Conservation (phyloP, 176 grass and related monocot species). For the Ensete ventricosum region DNA sequence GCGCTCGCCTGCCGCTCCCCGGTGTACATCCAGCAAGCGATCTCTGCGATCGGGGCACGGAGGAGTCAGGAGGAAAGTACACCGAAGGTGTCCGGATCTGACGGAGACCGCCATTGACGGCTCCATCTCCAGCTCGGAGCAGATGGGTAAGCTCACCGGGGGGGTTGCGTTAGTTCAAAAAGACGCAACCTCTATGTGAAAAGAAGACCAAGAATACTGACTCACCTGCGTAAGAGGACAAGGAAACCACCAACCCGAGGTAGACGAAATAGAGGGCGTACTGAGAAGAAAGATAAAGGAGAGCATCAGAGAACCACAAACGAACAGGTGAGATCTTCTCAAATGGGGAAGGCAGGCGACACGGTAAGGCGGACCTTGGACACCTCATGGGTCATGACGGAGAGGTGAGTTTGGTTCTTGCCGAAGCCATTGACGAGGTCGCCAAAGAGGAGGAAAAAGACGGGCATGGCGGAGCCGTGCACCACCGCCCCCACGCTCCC, state of each 20-base stretch:
- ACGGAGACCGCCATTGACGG: conserved; percentile 1
- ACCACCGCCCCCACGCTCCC: conserved; percentile 67
- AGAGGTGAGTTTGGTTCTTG: conserved; percentile 84
- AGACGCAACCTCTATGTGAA: not conserved
- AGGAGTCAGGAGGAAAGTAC: conserved; percentile 2
- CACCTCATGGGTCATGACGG: conserved; percentile 90
- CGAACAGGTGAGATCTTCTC: not conserved
- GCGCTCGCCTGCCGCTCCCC: conserved; percentile 86
- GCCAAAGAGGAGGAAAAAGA: conserved; percentile 95
- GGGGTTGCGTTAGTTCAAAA: not conserved
- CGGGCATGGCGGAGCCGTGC: conserved; percentile 97
- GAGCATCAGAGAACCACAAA: not conserved
- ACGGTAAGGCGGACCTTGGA: conserved; percentile 47
- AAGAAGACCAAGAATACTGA: not conserved
- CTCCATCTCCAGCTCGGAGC: not conserved
- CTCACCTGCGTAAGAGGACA: conserved; percentile 78
- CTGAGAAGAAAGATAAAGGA: conserved; percentile 29
- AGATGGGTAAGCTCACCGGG: not conserved
- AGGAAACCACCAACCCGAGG: conserved; percentile 82
- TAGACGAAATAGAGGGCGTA: conserved; percentile 97
- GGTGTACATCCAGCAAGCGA: conserved; percentile 97
- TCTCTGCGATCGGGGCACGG: conserved; percentile 37
- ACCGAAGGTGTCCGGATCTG: not conserved
- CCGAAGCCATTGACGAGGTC: conserved; percentile 97
- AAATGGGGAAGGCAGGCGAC: not conserved